Percentiles rank a stretch among this genome's conserved stretches.
These are phyloP conservation scores for Fusarium tuaranense DNA, from an alignment of 2,329 filamentous ascomycete species.

Conservation along the genomic window DNA sequence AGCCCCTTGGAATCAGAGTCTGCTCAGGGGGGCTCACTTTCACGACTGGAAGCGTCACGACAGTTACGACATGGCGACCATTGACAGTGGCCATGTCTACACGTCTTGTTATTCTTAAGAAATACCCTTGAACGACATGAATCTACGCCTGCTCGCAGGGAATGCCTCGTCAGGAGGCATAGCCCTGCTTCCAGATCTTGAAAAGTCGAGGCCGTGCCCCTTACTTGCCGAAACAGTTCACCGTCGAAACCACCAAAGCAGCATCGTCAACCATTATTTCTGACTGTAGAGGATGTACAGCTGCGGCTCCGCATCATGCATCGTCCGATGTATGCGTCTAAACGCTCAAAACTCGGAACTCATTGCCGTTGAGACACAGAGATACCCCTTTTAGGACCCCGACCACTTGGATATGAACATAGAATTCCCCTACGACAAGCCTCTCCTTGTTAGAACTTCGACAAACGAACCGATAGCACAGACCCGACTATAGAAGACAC, in stretches of 20 bases:
- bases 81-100: background rate
- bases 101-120: background rate
- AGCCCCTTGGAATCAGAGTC: background rate
- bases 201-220: background rate
- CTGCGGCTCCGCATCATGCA: slow-evolving; percentile 3
- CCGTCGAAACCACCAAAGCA: background rate
- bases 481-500: background rate
- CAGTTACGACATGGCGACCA: background rate
- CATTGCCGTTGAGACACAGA: background rate
- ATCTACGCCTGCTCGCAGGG: background rate
- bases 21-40: background rate
- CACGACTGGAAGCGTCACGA: background rate
- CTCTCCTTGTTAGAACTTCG: background rate
- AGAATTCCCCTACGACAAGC: background rate
- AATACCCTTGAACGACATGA: background rate
- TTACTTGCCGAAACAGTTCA: slow-evolving; percentile 2
- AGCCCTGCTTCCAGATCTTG: slow-evolving; percentile 3
- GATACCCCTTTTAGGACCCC: background rate
- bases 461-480: background rate
- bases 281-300: background rate
- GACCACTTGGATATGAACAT: background rate
- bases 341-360: background rate
- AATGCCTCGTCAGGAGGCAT: slow-evolving; percentile 14
- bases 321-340: slow-evolving; percentile 3
- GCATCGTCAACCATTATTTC: background rate